phyloP scores from a whole-genome alignment of 2,329 filamentous ascomycete genomes.

The Aspergillus sp. region DNA sequence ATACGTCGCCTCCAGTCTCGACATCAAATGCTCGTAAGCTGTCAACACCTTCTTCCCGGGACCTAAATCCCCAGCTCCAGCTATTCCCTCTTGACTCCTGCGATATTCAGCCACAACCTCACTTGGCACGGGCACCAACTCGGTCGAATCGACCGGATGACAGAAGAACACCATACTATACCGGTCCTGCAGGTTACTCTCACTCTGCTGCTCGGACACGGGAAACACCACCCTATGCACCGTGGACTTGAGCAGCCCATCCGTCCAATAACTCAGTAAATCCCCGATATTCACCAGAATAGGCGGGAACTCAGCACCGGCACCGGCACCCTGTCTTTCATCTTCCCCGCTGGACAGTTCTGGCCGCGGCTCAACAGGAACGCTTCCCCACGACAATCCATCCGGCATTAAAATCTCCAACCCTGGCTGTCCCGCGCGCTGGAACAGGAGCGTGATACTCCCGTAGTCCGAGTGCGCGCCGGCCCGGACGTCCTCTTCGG shows the following conservation, averaged over 20 bases:
- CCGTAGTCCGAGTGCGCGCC: constrained; percentile 89
- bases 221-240: constrained; percentile 81
- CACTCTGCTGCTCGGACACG: constrained; percentile 28
- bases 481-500: constrained; percentile 63
- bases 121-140: constrained; percentile 50
- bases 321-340: constrained; percentile 35
- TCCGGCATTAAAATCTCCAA: constrained; percentile 66
- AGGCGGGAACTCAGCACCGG: constrained; percentile 53
- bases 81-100: background rate
- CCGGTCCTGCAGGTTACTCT: constrained; percentile 37
- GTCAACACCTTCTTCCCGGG: constrained; percentile 40
- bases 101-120: background rate
- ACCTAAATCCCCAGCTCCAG: constrained; percentile 27
- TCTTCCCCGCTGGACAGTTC: constrained; percentile 1
- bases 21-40: constrained; percentile 51
- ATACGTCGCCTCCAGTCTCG: constrained; percentile 52
- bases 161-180: constrained; percentile 57
- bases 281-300: constrained; percentile 68
- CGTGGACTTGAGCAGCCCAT: constrained; percentile 75
- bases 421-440: constrained; percentile 73
- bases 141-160: constrained; percentile 50
- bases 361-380: constrained; percentile 52
- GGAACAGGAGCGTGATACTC: constrained; percentile 66
- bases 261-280: constrained; percentile 77
- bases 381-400: constrained; percentile 46